Conservation (phyloP, 176 grass and related monocot genomes). For the Paspalum notatum region DNA sequence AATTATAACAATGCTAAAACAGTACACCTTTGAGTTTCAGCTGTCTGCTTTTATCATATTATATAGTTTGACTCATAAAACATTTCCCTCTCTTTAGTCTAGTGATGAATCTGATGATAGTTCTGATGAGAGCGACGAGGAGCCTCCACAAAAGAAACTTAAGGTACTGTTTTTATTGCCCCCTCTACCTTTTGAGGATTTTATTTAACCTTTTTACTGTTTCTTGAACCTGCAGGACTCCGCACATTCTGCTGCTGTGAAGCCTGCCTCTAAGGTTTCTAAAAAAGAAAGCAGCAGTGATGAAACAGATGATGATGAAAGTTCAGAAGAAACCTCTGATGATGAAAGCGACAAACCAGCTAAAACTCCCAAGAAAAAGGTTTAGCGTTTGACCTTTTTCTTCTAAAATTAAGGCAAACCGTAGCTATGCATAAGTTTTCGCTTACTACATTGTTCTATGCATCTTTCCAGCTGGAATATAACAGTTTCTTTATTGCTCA, state of each 20-base stretch:
- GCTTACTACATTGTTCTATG: not conserved
- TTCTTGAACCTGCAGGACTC: not conserved
- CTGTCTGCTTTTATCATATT: slow-evolving; percentile 13
- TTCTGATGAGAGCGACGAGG: slow-evolving; percentile 56
- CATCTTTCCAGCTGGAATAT: not conserved
- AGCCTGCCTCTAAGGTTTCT: slow-evolving; percentile 32
- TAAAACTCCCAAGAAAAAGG: slow-evolving; percentile 53
- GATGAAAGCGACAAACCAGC: slow-evolving; percentile 26
- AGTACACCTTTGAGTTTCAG: not conserved
- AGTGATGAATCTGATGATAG: slow-evolving; percentile 47
- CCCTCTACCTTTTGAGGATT: not conserved
- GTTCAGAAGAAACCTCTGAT: slow-evolving; percentile 62
- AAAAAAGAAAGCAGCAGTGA: slow-evolving; percentile 58
- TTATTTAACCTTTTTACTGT: not conserved
- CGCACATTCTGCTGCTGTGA: slow-evolving; percentile 26
- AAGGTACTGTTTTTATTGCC: slow-evolving; percentile 44
- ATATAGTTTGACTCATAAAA: not conserved
- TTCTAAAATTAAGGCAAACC: not conserved
- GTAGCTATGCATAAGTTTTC: not conserved
- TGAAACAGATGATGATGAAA: slow-evolving; percentile 49
- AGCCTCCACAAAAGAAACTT: slow-evolving; percentile 61
- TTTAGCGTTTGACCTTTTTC: not conserved
- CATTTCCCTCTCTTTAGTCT: slow-evolving; percentile 14
- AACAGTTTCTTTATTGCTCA: slow-evolving; percentile 28
- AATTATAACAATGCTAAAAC: not conserved